Evolutionary conservation across 768 basidiomycete genomes (phyloP).

Genomic region (Tulasnella sp.): DNA sequence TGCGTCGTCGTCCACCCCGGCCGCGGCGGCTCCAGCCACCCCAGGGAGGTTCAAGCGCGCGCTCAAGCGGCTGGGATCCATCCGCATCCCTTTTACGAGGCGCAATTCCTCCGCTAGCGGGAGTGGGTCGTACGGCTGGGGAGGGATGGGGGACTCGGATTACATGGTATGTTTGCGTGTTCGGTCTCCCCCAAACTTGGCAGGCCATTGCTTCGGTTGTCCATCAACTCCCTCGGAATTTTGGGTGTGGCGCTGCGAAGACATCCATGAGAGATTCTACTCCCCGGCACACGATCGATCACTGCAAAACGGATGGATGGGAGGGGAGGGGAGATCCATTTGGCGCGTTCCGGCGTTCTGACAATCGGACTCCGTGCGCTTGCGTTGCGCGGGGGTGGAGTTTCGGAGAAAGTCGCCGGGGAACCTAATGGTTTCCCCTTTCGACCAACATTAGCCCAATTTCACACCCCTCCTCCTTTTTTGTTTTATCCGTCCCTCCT

Average conservation of each 20-base stretch:
- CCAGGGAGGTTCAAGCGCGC: neutral
- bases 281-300: no score
- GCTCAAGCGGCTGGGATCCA: neutral
- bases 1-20: neutral
- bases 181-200: neutral
- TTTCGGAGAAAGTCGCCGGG: neutral
- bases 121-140: neutral
- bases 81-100: neutral
- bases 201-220: neutral
- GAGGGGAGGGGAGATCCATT: neutral
- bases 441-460: neutral
- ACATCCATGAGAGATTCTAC: no score
- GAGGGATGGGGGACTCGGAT: slow-evolving; percentile 1
- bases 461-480: neutral
- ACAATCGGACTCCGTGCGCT: neutral
- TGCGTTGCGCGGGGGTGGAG: neutral
- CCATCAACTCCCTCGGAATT: neutral
- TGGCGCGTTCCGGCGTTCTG: neutral
- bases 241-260: no score
- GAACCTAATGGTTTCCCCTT: neutral
- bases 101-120: neutral
- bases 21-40: neutral
- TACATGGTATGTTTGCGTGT: neutral
- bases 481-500: neutral
- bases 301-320: neutral